These are phyloP conservation scores for Coniophora puteana DNA, from an alignment of 1,284 basidiomycete species.

Conservation along the genomic window DNA sequence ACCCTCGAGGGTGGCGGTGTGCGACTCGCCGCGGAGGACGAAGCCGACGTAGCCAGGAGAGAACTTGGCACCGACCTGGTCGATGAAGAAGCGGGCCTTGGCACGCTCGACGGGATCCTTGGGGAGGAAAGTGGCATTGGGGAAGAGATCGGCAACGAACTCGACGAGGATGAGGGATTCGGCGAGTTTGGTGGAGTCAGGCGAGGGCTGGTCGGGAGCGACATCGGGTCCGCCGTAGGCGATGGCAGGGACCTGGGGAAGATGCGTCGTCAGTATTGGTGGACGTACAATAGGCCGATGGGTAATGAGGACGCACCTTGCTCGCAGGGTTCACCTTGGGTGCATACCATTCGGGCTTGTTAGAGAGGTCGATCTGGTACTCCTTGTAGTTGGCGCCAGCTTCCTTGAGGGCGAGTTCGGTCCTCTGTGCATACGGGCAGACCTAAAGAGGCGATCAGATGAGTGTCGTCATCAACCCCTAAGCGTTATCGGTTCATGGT, in stretches of 20 bases:
- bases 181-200: constrained; percentile 39
- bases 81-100: constrained; percentile 39
- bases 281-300: not conserved
- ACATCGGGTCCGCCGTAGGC: constrained; percentile 41
- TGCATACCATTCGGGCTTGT: constrained; percentile 66
- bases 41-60: constrained; percentile 34
- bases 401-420: constrained; percentile 57
- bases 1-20: constrained; percentile 28
- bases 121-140: constrained; percentile 36
- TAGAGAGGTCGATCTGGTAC: constrained; percentile 52
- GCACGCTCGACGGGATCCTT: constrained; percentile 40
- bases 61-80: constrained; percentile 37
- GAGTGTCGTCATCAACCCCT: not conserved
- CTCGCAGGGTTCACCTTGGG: constrained; percentile 58
- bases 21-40: constrained; percentile 33
- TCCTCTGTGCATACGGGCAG: constrained; percentile 48
- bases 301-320: constrained; percentile 39
- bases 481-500: constrained; percentile 1
- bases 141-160: constrained; percentile 42
- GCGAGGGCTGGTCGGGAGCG: constrained; percentile 35
- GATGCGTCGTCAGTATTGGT: not conserved
- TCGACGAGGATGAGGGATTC: constrained; percentile 45
- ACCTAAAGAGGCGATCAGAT: constrained; percentile 21
- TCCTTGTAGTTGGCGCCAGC: constrained; percentile 43
- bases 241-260: constrained; percentile 38